phyloP scores from a whole-genome alignment of 192 early-diverging fungal species.

The Coemansia sp. region DNA sequence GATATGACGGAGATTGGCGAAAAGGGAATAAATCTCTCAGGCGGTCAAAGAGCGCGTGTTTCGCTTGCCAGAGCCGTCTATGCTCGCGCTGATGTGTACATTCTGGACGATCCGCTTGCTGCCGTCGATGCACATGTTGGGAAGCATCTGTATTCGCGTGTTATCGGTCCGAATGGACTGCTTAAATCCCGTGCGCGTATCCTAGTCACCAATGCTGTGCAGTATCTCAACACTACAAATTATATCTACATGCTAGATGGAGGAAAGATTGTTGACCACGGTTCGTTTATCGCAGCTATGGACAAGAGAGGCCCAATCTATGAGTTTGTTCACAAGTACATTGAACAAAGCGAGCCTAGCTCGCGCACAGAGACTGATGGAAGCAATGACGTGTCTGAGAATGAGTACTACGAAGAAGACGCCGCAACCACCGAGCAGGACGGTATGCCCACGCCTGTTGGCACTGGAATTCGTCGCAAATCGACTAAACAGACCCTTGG shows the following conservation, averaged over 20 bases:
- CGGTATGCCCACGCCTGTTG: constrained; percentile 18
- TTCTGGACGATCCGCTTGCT: constrained; percentile 75
- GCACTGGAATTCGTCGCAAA: constrained; percentile 27
- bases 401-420: constrained; percentile 40
- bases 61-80: constrained; percentile 71
- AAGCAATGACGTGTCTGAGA: constrained; percentile 26
- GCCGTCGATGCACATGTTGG: constrained; percentile 70
- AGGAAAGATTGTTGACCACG: constrained; percentile 56
- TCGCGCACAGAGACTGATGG: constrained; percentile 17
- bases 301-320: constrained; percentile 37
- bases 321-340: constrained; percentile 53
- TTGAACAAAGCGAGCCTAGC: constrained; percentile 18
- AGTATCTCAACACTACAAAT: constrained; percentile 55
- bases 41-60: constrained; percentile 68
- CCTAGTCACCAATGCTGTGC: constrained; percentile 62
- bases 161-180: constrained; percentile 54
- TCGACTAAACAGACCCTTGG: constrained; percentile 44
- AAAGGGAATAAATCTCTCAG: constrained; percentile 64
- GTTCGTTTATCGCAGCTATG: constrained; percentile 57
- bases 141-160: constrained; percentile 60
- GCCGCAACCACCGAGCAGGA: constrained; percentile 21
- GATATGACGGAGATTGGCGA: constrained; percentile 65
- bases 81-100: constrained; percentile 61
- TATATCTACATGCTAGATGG: constrained; percentile 54
- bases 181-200: constrained; percentile 57